Conservation (phyloP, 129 eudicot genomes). For the Centella asiatica region DNA sequence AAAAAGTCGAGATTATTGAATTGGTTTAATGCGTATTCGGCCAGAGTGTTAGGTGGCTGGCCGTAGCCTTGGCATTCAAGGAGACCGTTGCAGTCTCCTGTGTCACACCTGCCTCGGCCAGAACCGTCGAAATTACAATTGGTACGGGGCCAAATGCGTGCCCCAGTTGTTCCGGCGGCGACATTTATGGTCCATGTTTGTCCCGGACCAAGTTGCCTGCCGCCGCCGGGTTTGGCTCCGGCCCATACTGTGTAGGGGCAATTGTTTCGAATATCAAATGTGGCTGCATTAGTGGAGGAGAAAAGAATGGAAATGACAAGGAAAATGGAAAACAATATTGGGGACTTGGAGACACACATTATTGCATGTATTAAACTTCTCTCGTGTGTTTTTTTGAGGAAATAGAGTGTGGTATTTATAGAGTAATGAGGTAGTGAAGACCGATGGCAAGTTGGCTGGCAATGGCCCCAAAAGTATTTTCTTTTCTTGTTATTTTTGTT, state of each 20-base stretch:
- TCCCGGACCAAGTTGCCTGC: conserved; percentile 27
- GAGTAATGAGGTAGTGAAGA: no score
- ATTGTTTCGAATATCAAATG: conserved; percentile 34
- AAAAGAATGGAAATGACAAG: conserved; percentile 19
- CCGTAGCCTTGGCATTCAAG: conserved; percentile 36
- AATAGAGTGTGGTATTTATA: no score
- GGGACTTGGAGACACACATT: neutral
- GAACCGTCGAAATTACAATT: conserved; percentile 24
- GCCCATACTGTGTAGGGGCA: conserved; percentile 60
- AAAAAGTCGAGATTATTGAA: conserved; percentile 32
- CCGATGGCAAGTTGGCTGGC: no score
- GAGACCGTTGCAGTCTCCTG: conserved; percentile 44
- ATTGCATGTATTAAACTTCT: no score
- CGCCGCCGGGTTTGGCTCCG: conserved; percentile 49
- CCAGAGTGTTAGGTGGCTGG: conserved; percentile 40
- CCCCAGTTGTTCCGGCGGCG: conserved; percentile 15
- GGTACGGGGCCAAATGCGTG: conserved; percentile 47
- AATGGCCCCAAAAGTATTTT: no score
- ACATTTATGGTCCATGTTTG: conserved; percentile 22
- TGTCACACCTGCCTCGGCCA: conserved; percentile 36
- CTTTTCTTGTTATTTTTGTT: no score
- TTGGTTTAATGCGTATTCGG: conserved; percentile 36
- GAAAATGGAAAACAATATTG: conserved; percentile 17
- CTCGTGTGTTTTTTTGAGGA: no score
- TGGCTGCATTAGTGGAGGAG: conserved; percentile 22